phyloP scores from a whole-genome alignment of 139 green algal species.

The Pseudopediastrum boryanum region DNA sequence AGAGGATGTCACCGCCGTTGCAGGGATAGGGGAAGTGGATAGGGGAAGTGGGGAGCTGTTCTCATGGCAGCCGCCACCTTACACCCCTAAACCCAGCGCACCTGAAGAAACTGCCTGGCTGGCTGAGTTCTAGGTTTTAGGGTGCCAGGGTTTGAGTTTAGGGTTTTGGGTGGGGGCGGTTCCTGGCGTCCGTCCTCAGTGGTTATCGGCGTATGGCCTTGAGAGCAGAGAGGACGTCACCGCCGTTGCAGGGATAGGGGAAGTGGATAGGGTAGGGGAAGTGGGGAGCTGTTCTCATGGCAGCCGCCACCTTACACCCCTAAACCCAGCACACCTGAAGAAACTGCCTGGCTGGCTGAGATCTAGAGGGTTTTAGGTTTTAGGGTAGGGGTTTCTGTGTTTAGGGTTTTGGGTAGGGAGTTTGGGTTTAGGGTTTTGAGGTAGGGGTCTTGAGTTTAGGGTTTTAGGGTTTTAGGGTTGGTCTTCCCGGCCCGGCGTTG shows the following conservation, averaged over 20 bases:
- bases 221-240: not conserved
- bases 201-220: not conserved
- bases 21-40: not conserved
- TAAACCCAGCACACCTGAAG: too few species aligned
- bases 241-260: not conserved
- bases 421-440: too few species aligned
- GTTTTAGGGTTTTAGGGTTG: too few species aligned
- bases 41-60: constrained; percentile 11
- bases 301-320: not conserved
- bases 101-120: constrained; percentile 29
- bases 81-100: not conserved
- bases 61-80: constrained; percentile 7
- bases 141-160: not conserved
- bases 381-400: too few species aligned
- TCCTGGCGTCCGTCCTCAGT: not conserved
- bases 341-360: too few species aligned
- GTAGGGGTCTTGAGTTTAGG: too few species aligned
- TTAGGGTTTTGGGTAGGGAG: too few species aligned
- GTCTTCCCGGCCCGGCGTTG: too few species aligned
- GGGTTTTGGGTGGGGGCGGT: not conserved
- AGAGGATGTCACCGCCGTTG: not conserved
- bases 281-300: not conserved
- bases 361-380: too few species aligned
- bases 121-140: constrained; percentile 32
- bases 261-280: not conserved